Conservation (phyloP, 148 eudicot species). For the Suaeda aralocaspica region DNA sequence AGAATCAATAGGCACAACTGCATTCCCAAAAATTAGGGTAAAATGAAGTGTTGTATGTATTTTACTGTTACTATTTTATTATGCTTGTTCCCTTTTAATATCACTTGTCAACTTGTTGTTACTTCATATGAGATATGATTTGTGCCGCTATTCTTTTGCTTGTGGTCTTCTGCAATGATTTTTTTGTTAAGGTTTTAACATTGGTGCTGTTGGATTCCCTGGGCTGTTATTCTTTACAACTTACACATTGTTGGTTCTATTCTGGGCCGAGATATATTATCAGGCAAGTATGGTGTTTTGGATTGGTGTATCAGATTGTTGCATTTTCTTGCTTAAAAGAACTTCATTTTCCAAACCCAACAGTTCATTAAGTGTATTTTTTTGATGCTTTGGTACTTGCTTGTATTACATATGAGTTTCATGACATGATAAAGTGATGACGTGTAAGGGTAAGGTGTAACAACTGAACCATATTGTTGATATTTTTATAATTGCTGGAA, state of each 20-base stretch:
- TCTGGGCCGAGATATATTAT: conserved; percentile 98
- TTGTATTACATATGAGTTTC: not conserved
- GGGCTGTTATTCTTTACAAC: conserved; percentile 88
- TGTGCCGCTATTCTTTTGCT: not conserved
- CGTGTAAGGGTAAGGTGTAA: not conserved
- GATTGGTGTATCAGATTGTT: conserved; percentile 3
- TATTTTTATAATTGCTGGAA: not conserved
- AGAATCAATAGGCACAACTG: not conserved
- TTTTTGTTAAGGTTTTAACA: conserved; percentile 48
- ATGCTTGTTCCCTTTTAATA: not conserved
- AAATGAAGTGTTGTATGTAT: not conserved
- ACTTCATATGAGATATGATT: not conserved
- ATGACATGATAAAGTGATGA: not conserved
- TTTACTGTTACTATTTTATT: not conserved
- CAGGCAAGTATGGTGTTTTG: conserved; percentile 39
- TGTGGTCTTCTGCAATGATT: conserved; percentile 17
- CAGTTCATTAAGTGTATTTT: not conserved
- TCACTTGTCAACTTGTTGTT: too few relatives aligned
- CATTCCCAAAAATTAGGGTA: not conserved
- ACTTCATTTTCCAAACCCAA: not conserved
- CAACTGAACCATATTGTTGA: not conserved
- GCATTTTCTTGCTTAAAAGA: conserved; percentile 4
- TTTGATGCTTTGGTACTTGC: not conserved
- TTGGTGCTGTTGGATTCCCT: conserved; percentile 71
- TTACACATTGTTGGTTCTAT: conserved; percentile 84